Evolutionary conservation across 805 yeast species (phyloP), one percentile per base, ranked within the genome.

Genomic region (Starmerella stigmatis): DNA sequence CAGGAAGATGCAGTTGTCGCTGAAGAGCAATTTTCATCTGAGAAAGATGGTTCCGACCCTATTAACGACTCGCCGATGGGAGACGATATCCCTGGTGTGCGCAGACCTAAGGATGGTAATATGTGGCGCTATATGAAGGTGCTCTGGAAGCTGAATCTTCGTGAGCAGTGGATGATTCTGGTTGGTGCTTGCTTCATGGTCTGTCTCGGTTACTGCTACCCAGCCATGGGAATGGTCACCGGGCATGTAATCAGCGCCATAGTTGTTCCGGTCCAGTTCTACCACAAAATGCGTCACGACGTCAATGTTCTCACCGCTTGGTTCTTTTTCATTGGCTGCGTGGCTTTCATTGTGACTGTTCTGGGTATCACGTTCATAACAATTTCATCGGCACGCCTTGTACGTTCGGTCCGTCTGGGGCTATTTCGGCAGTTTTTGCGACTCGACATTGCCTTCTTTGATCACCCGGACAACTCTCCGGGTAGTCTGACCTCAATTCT

Each of bases 361-460:
- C 22, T 51, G 19, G 55, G 61, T 48, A 49, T 58, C 26, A 23
- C 52, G 22, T 46, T 49, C 17, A 45, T 64, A 15, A 44, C 60
- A 1, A 46, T 50, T 34, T 52, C 66, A 6, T 57, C 64, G 2
- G 62, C 59, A 43, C 49, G 56, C 12, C 56, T 66, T 2, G 64
- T 65, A 3, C 60, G 64, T 25, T 50, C 53, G 23, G 63, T 66
- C 15, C 60, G 70, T 2, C 48, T 50, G 22, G 42, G 48, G 25
- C 53, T 63, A 20, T 61, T 65, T 54, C 41, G 56, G 15, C 66
- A 64, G 39, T 56, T 58, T 40, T 46, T 66, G 42, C 56, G 67
- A 27, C 60, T 64, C 57, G 70, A 66, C 41, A 53, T 66, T 31
- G 60, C 60, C 1, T 66, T 57, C 48, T 66, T 57, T 43, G 70